Evolutionary conservation across 208 protist species (phyloP).

Genomic region (Crithidia bombi): DNA sequence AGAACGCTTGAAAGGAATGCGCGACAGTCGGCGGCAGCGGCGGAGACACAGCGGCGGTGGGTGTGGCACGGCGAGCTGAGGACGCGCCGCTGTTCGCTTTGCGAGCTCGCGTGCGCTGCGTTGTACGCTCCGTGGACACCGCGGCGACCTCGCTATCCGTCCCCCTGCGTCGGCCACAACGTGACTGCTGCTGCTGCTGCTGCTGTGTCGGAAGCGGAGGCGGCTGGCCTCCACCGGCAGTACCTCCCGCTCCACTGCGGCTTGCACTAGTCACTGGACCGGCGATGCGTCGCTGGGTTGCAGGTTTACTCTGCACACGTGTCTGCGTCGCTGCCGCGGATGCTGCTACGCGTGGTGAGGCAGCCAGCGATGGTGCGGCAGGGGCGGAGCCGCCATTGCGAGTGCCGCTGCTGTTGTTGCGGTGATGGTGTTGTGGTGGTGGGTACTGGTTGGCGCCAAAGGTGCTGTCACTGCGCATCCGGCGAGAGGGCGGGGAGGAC

Average conservation of each 20-base stretch:
- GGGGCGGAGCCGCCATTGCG: neutral
- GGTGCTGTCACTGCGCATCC: conserved; percentile 19
- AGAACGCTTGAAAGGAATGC: neutral
- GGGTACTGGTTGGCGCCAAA: neutral
- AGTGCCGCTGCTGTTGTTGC: conserved; percentile 8
- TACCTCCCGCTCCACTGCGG: neutral
- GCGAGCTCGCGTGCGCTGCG: conserved; percentile 1
- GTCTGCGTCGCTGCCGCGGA: neutral
- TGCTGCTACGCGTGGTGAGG: neutral
- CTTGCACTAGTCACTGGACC: neutral
- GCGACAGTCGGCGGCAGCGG: neutral
- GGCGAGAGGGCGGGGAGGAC: conserved; percentile 4
- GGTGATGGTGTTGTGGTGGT: conserved; percentile 1
- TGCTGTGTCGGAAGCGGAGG: too few species aligned
- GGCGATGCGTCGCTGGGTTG: conserved; percentile 3
- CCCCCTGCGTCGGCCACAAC: neutral
- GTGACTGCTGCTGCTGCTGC: neutral
- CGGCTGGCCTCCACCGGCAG: neutral
- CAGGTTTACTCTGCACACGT: conserved; percentile 10
- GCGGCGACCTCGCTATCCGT: neutral
- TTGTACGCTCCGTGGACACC: neutral
- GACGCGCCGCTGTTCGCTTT: conserved; percentile 5
- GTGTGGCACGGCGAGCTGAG: conserved; percentile 4
- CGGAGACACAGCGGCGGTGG: neutral
- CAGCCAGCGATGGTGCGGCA: neutral